Evolutionary conservation across 1,139 yeast species (phyloP).

Genomic region (Lizanozyma gosingica): DNA sequence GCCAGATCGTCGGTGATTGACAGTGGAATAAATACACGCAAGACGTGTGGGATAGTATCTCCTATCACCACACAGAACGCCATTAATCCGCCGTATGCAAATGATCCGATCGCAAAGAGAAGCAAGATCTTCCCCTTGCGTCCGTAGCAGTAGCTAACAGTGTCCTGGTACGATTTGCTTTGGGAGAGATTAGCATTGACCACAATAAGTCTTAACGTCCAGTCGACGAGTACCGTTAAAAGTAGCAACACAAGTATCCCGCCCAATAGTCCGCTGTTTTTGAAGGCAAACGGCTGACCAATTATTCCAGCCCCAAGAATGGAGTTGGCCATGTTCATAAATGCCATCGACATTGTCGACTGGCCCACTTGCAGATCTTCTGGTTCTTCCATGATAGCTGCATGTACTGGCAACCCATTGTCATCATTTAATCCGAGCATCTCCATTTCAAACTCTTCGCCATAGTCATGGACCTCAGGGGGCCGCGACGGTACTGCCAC

Average conservation of each 20-base stretch:
- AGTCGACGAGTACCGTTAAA: conserved; percentile 69
- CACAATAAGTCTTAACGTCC: conserved; percentile 78
- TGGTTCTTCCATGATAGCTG: conserved; percentile 4
- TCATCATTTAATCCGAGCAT: background rate
- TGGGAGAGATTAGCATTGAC: conserved; percentile 73
- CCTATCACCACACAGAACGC: conserved; percentile 94
- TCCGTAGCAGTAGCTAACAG: conserved; percentile 78
- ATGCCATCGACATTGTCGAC: conserved; percentile 72
- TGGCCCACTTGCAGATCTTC: conserved; percentile 16
- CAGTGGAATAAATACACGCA: conserved; percentile 56
- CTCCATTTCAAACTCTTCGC: background rate
- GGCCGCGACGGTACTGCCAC: conserved; percentile 3
- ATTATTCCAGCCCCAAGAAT: conserved; percentile 93
- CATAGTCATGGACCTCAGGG: conserved; percentile 6
- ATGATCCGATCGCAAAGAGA: conserved; percentile 69
- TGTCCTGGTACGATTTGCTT: conserved; percentile 74
- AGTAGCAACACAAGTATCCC: conserved; percentile 55
- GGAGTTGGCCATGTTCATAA: conserved; percentile 94
- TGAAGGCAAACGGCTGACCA: conserved; percentile 86
- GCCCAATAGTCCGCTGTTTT: conserved; percentile 69
- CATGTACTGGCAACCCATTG: background rate
- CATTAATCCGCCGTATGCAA: conserved; percentile 92
- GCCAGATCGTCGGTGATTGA: conserved; percentile 28
- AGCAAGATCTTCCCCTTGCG: conserved; percentile 58
- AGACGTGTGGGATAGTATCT: conserved; percentile 88